A percentile compares a stretch with the other conserved stretches of the same genome.
Conservation (phyloP, 116 monocot species). For the Dioscorea cayenensis region DNA sequence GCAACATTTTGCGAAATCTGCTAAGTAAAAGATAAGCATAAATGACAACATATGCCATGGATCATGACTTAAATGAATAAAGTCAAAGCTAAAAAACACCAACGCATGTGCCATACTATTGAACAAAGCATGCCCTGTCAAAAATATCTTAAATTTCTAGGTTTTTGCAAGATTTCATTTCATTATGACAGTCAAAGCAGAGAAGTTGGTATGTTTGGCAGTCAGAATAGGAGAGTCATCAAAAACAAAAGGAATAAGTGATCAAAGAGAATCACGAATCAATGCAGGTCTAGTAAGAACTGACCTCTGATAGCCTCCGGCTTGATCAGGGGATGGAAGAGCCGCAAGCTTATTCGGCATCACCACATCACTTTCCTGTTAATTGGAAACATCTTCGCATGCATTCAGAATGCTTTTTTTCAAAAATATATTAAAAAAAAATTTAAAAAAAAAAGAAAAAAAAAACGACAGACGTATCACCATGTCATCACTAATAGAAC, state of each 20-base stretch:
- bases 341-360: conserved; percentile 3
- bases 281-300: background rate
- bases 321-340: conserved; percentile 23
- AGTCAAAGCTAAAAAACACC: background rate
- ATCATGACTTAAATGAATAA: no score
- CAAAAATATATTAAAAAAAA: background rate
- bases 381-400: conserved; percentile 4
- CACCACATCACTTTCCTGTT: conserved; percentile 34
- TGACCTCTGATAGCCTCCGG: conserved; percentile 23
- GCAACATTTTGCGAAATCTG: no score
- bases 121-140: background rate
- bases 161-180: background rate
- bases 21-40: no score
- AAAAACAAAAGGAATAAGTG: background rate
- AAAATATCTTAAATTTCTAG: background rate
- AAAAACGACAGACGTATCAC: conserved; percentile 8
- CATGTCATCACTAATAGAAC: conserved; percentile 20
- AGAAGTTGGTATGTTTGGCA: background rate
- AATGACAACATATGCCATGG: no score
- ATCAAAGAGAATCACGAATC: background rate
- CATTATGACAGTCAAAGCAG: background rate
- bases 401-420: background rate
- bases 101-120: background rate
- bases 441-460: background rate
- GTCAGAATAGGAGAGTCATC: background rate